Percentiles rank a stretch among this genome's conserved stretches.
Conservation (phyloP, 176 grass and related monocot genomes). For the Oryza glaberrima region DNA sequence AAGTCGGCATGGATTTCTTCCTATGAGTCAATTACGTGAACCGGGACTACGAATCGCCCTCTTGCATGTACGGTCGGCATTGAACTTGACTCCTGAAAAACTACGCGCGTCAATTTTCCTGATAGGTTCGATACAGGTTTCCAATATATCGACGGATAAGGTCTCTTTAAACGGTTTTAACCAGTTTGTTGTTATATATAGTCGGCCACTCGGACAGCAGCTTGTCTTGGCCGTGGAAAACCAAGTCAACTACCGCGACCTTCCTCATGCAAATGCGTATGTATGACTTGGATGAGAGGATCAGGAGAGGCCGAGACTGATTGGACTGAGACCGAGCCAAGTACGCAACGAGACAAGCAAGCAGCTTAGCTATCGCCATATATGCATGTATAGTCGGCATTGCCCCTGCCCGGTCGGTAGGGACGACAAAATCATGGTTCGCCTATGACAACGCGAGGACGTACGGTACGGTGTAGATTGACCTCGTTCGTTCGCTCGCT, state of each 20-base stretch:
- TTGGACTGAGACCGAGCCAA: not conserved
- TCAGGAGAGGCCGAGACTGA: not conserved
- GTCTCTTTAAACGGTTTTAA: not conserved
- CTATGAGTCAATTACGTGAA: not conserved
- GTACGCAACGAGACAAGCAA: not conserved
- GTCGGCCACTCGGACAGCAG: conserved; percentile 1
- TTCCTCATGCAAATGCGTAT: not conserved
- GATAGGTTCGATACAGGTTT: not conserved
- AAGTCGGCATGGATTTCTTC: conserved; percentile 5
- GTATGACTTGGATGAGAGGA: not conserved
- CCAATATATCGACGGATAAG: not conserved
- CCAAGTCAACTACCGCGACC: not conserved
- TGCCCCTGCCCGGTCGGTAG: not conserved
- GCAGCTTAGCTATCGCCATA: conserved; percentile 1
- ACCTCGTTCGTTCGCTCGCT: not conserved
- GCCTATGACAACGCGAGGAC: not conserved
- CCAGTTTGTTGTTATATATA: not conserved
- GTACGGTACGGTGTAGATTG: not conserved
- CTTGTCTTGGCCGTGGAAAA: not conserved
- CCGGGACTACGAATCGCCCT: not conserved
- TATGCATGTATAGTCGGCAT: conserved; percentile 18
- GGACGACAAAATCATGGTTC: not conserved
- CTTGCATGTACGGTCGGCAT: not conserved
- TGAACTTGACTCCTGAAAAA: not conserved
- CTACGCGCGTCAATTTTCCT: not conserved